phyloP scores from a whole-genome alignment of 2,329 filamentous ascomycete genomes.

The Epichloe elymi region DNA sequence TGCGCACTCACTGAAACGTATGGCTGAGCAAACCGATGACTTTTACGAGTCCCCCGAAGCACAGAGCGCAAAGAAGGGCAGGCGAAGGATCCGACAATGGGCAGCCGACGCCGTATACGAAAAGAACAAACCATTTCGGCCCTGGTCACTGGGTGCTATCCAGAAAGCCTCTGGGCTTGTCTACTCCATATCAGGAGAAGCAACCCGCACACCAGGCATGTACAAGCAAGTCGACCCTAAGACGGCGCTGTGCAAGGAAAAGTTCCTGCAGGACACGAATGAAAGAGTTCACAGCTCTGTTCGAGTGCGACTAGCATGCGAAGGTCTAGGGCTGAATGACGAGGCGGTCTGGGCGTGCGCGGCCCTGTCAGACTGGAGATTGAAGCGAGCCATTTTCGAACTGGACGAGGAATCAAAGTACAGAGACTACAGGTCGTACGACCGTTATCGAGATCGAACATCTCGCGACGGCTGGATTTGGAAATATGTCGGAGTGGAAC shows the following conservation, averaged over 20 bases:
- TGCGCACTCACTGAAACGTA: slow-evolving; percentile 25
- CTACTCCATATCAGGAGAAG: slow-evolving; percentile 31
- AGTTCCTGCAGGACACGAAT: slow-evolving; percentile 37
- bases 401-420: background rate
- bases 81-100: slow-evolving; percentile 20
- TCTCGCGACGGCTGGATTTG: slow-evolving; percentile 33
- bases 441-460: slow-evolving; percentile 9
- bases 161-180: slow-evolving; percentile 24
- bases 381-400: slow-evolving; percentile 19
- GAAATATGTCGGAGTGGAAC: slow-evolving; percentile 35
- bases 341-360: slow-evolving; percentile 31
- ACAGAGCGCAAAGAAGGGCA: slow-evolving; percentile 6
- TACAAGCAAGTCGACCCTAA: slow-evolving; percentile 32
- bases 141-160: slow-evolving; percentile 35
- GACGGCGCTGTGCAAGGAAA: slow-evolving; percentile 20
- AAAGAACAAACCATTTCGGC: slow-evolving; percentile 32
- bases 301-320: slow-evolving; percentile 36
- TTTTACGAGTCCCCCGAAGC: slow-evolving; percentile 17
- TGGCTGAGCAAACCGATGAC: slow-evolving; percentile 21
- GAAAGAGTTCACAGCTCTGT: slow-evolving; percentile 43
- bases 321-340: slow-evolving; percentile 38
- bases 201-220: slow-evolving; percentile 32
- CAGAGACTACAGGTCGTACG: slow-evolving; percentile 12
- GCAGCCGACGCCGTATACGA: slow-evolving; percentile 35
- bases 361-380: slow-evolving; percentile 31